Percentiles rank a stretch among this genome's conserved stretches.
Evolutionary conservation across 169 alveolate species (phyloP).

Genomic region (Ichthyophthirius multifiliis): DNA sequence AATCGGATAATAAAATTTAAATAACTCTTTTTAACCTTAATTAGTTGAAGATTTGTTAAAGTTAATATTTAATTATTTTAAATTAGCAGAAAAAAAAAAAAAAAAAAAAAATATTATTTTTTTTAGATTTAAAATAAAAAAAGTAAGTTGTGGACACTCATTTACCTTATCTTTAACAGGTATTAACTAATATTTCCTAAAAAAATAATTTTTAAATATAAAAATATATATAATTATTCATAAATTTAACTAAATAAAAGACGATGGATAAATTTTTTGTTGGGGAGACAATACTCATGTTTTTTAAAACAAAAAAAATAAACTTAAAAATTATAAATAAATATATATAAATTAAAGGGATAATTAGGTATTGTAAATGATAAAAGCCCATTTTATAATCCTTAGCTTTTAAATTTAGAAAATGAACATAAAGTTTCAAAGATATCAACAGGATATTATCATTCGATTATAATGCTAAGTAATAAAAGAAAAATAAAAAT

Average conservation of each 20-base stretch:
- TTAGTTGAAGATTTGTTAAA: neutral
- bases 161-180: neutral
- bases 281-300: neutral
- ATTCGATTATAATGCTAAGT: neutral
- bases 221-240: neutral
- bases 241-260: too few species aligned
- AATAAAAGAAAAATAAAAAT: neutral
- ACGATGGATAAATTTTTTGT: neutral
- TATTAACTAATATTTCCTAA: neutral
- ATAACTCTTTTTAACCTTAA: neutral
- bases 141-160: constrained; percentile 2
- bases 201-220: neutral
- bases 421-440: neutral
- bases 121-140: neutral
- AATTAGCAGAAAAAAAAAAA: neutral
- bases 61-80: neutral
- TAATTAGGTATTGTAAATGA: neutral
- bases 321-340: neutral
- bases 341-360: neutral
- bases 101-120: neutral
- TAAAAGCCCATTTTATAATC: neutral
- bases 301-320: neutral
- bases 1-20: neutral
- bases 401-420: neutral
- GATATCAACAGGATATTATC: neutral